Base-by-base conservation (phyloP, 1,284 basidiomycete genomes). In the Microbotryum silenes-acaulis region DNA sequence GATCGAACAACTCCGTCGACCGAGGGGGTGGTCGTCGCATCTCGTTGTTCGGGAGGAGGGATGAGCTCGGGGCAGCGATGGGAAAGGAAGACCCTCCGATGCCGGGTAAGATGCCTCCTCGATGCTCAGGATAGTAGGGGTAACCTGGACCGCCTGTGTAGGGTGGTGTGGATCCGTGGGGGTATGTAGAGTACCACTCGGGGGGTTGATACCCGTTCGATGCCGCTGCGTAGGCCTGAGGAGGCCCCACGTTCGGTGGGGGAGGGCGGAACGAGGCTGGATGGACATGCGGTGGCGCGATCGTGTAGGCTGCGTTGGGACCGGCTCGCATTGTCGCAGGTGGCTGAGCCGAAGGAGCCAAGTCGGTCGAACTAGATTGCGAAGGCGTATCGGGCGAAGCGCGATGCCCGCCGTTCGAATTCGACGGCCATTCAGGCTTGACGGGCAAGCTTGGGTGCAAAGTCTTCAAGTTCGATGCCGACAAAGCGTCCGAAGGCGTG, bases 21-120 rank as follows among this genome's bases (percentile, higher is more conserved):
- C 62, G 57, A n/a, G 67, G 67, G 27, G 64, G 64, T 18, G 67
- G 67, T 3, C 67, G 29, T 27, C 67, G 55, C 54, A 66, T 57
- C 18, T 68, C 67, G 12, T 16, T 42, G 14, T 10, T 31, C 31
- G 31, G 8, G 8, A 10, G 37, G 16, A 12, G 6, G 5, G 16
- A 42, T 42, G 16, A 42, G 12, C 14, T 12, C 14, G 37, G 1
- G 57, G 56, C 25, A 60, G 47, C 14, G 45, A 44, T 58, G 59
- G 56, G 18, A 56, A 37, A n/a, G 51, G 57, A 10, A 12, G 57
- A 10, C 1, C 16, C 27, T 42, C 46, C 27, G 7, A 33, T 45
- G 7, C 16, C 33, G 16, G 48, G 8, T 14, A 16, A 21, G 44
- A 31, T 21, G 42, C 37, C 21, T 42, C 27, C 23, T 31, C 9